Percentiles rank a stretch among this genome's conserved stretches.
Conservation (phyloP, 2,329 filamentous ascomycete species). For the Celoporthe dispersa region DNA sequence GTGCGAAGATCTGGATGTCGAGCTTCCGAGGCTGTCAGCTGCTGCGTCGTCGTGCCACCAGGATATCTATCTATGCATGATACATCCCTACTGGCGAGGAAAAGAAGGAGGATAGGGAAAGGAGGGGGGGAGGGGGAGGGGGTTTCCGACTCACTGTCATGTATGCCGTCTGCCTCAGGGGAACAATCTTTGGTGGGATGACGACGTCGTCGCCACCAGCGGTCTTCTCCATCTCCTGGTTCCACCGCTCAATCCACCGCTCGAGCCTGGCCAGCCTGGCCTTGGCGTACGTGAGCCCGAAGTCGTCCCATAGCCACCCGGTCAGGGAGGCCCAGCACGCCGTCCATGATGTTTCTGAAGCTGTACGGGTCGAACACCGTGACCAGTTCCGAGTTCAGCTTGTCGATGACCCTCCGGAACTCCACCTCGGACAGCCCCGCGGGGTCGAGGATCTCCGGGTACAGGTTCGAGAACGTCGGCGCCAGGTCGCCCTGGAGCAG, state of each 20-base stretch:
- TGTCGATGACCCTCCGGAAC: slow-evolving; percentile 81
- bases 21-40: slow-evolving; percentile 54
- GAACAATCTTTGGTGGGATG: slow-evolving; percentile 72
- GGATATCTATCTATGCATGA: not conserved
- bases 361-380: slow-evolving; percentile 81
- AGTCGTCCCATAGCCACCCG: slow-evolving; percentile 93
- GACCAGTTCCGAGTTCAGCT: slow-evolving; percentile 77
- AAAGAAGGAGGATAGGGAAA: too few species aligned
- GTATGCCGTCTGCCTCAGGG: slow-evolving; percentile 82
- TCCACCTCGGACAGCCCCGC: slow-evolving; percentile 80
- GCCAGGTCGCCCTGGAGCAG: slow-evolving; percentile 86
- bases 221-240: slow-evolving; percentile 67
- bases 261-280: slow-evolving; percentile 72
- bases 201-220: slow-evolving; percentile 54
- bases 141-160: slow-evolving; percentile 70
- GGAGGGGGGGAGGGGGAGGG: too few species aligned
- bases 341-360: slow-evolving; percentile 78
- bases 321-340: slow-evolving; percentile 79
- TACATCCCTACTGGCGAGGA: slow-evolving; percentile 22
- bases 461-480: slow-evolving; percentile 91
- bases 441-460: slow-evolving; percentile 93
- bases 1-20: slow-evolving; percentile 81
- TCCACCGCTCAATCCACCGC: slow-evolving; percentile 86
- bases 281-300: slow-evolving; percentile 79
- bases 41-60: not conserved